Conservation (phyloP, 2,329 filamentous ascomycete species). For the Trichoderma guizhouense region DNA sequence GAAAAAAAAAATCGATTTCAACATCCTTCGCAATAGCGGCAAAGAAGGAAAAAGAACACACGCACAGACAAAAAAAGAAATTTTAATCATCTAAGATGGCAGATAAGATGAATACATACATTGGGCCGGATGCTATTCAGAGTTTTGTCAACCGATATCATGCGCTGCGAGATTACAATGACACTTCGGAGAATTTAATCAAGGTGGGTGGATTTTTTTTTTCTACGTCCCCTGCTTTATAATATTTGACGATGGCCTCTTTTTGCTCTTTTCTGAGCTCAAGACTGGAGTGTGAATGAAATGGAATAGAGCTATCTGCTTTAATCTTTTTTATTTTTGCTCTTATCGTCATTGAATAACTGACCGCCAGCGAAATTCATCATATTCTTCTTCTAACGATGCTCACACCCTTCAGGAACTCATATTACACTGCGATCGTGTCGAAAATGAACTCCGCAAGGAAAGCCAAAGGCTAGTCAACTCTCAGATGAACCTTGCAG, state of each 20-base stretch:
- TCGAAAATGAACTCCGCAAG: constrained; percentile 42
- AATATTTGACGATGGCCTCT: not conserved
- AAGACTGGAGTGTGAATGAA: not conserved
- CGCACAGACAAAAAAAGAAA: not conserved
- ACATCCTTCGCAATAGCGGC: not conserved
- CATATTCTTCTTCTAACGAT: not conserved
- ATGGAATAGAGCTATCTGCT: not conserved
- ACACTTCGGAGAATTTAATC: constrained; percentile 44
- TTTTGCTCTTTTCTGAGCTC: not conserved
- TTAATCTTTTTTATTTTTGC: not conserved
- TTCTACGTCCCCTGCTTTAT: not conserved
- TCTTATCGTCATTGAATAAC: not conserved
- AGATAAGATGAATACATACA: constrained; percentile 22
- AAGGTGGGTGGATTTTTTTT: constrained; percentile 36
- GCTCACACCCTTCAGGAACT: constrained; percentile 28
- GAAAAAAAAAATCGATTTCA: not conserved
- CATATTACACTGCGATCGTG: constrained; percentile 34
- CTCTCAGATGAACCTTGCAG: constrained; percentile 48
- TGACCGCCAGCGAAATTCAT: not conserved
- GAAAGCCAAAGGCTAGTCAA: constrained; percentile 45
- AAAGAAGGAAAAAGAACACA: not conserved
- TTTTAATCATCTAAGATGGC: not conserved
- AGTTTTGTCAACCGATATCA: constrained; percentile 49
- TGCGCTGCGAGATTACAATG: constrained; percentile 39
- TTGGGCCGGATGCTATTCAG: constrained; percentile 35